Percentiles rank a stretch among this genome's conserved stretches.
Conservation (phyloP, 2,329 filamentous ascomycete species). For the Huntiella abstrusa region DNA sequence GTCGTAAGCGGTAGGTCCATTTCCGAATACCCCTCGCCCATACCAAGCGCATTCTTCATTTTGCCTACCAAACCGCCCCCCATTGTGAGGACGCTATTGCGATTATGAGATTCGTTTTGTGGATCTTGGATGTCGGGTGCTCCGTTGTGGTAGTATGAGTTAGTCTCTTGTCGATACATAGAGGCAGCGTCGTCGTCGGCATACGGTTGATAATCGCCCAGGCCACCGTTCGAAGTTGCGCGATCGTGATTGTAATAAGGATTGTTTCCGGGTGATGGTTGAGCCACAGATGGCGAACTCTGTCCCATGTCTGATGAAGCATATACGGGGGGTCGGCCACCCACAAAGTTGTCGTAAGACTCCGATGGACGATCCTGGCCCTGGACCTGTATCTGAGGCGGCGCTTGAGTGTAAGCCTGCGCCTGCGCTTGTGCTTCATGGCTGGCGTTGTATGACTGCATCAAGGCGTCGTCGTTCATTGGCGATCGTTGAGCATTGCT, state of each 20-base stretch:
- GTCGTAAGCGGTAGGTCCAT: conserved; percentile 96
- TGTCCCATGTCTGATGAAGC: conserved; percentile 17
- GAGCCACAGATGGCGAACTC: conserved; percentile 2
- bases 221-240: conserved; percentile 54
- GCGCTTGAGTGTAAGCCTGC: not conserved
- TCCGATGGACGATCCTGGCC: conserved; percentile 51
- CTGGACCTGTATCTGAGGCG: conserved; percentile 13
- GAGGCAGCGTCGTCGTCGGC: conserved; percentile 55
- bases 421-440: conserved; percentile 17
- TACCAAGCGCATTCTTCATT: conserved; percentile 79
- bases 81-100: conserved; percentile 75
- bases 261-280: conserved; percentile 13
- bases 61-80: conserved; percentile 74
- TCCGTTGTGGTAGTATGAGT: conserved; percentile 67
- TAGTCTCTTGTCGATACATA: conserved; percentile 49
- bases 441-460: conserved; percentile 42
- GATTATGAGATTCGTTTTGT: conserved; percentile 42
- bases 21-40: conserved; percentile 79
- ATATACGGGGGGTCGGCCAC: conserved; percentile 36
- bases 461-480: conserved; percentile 63
- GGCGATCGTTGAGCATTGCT: conserved; percentile 56
- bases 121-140: conserved; percentile 19
- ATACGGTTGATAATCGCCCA: conserved; percentile 82
- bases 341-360: conserved; percentile 90
- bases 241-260: conserved; percentile 34